These are phyloP conservation scores for Fusarium goolgardi DNA, from an alignment of 2,329 filamentous ascomycete species.

Conservation along the genomic window DNA sequence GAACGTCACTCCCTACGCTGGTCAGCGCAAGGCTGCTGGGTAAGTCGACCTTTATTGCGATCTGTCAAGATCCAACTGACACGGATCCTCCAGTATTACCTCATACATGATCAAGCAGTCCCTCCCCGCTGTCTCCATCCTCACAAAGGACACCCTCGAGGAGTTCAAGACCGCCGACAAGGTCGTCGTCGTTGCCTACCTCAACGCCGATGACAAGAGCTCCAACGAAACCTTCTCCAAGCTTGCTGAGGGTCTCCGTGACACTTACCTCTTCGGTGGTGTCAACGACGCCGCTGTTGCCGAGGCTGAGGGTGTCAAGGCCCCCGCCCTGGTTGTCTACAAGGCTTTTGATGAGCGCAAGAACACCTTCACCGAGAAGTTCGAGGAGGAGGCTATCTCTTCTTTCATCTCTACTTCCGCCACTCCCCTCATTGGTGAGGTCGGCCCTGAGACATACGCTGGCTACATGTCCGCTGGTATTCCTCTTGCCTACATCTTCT, in stretches of 20 bases:
- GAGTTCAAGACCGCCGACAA: slow-evolving; percentile 99
- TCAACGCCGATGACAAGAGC: slow-evolving; percentile 81
- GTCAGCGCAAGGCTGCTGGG: slow-evolving; percentile 87
- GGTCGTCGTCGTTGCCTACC: slow-evolving; percentile 92
- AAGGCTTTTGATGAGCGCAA: slow-evolving; percentile 99
- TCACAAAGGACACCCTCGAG: slow-evolving; percentile 84
- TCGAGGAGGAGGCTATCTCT: slow-evolving; percentile 82
- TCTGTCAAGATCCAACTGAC: slow-evolving; percentile 37
- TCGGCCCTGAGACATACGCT: slow-evolving; percentile 96
- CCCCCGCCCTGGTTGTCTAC: slow-evolving; percentile 91
- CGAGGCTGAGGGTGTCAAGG: slow-evolving; percentile 88
- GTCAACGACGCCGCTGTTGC: slow-evolving; percentile 86
- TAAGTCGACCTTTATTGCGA: slow-evolving; percentile 55
- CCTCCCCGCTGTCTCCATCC: slow-evolving; percentile 86
- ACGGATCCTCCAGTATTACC: slow-evolving; percentile 61
- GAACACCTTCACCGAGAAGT: slow-evolving; percentile 80
- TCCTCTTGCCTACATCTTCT: slow-evolving; percentile 97
- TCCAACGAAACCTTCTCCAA: slow-evolving; percentile 86
- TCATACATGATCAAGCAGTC: slow-evolving; percentile 99
- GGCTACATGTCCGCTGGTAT: slow-evolving; percentile 93
- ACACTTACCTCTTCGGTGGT: slow-evolving; percentile 92
- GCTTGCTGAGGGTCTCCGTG: slow-evolving; percentile 80
- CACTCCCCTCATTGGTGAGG: slow-evolving; percentile 92
- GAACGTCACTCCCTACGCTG: slow-evolving; percentile 83
- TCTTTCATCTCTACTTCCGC: slow-evolving; percentile 86